Conservation (phyloP, 345 rosid genomes). For the Garcia nutans region DNA sequence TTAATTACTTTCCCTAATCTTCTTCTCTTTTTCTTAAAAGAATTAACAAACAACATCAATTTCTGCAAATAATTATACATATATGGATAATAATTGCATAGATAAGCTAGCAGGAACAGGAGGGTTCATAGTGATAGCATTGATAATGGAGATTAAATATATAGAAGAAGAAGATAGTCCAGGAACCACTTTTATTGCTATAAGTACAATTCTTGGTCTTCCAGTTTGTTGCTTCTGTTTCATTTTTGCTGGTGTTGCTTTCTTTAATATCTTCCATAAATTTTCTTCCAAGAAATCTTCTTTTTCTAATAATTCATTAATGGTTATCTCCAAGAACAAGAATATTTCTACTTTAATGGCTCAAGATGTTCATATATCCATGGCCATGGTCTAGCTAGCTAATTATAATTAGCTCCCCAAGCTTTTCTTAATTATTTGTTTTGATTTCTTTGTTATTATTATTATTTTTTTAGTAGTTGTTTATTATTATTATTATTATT, state of each 20-base stretch:
- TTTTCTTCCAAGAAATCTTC: background rate
- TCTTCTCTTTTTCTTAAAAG: background rate
- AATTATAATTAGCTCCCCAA: no score
- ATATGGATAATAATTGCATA: slow-evolving; percentile 2
- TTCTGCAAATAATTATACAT: no score
- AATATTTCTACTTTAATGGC: background rate
- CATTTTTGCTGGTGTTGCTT: slow-evolving; percentile 19
- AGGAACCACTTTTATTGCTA: background rate
- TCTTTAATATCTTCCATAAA: slow-evolving; percentile 13
- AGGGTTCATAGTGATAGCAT: slow-evolving; percentile 14
- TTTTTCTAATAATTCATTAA: no score
- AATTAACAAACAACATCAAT: background rate
- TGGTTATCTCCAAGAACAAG: slow-evolving; percentile 2
- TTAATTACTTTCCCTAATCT: background rate
- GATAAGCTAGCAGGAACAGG: slow-evolving; percentile 14
- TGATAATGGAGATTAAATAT: slow-evolving; percentile 17
- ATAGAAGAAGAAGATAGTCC: slow-evolving; percentile 21
- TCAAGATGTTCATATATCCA: slow-evolving; percentile 9
- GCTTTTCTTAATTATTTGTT: no score
- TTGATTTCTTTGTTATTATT: no score
- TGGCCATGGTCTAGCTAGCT: background rate
- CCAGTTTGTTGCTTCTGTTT: slow-evolving; percentile 20
- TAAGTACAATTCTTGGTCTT: slow-evolving; percentile 3
- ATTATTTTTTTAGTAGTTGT: no score
- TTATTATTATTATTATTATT: no score